Evolutionary conservation across 345 rosid species (phyloP).

Genomic region (Acer saccharum): DNA sequence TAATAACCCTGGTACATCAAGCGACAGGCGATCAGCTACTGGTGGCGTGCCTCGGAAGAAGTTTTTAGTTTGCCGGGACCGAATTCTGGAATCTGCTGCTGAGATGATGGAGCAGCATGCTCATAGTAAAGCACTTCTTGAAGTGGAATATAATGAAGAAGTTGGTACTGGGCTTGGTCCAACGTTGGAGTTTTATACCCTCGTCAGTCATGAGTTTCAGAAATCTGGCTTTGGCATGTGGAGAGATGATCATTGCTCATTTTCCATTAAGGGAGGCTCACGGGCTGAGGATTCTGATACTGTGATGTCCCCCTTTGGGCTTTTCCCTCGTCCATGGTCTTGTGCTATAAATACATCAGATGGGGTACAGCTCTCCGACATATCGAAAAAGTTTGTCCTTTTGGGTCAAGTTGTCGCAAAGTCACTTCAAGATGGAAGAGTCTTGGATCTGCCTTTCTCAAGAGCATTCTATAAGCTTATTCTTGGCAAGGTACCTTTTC

Average conservation of each 20-base stretch:
- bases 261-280: constrained; percentile 23
- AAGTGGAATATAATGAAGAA: constrained; percentile 88
- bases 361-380: constrained; percentile 49
- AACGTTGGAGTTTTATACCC: constrained; percentile 87
- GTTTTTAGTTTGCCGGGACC: constrained; percentile 73
- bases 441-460: constrained; percentile 86
- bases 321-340: constrained; percentile 85
- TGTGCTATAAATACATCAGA: constrained; percentile 35
- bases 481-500: constrained; percentile 64
- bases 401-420: constrained; percentile 88
- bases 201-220: constrained; percentile 88
- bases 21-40: constrained; percentile 49
- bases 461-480: constrained; percentile 82
- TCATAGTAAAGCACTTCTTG: constrained; percentile 59
- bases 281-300: constrained; percentile 31
- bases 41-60: constrained; percentile 64
- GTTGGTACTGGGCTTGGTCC: constrained; percentile 99
- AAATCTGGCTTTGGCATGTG: constrained; percentile 77
- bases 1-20: constrained; percentile 44
- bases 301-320: constrained; percentile 53
- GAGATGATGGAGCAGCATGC: constrained; percentile 79
- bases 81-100: constrained; percentile 73
- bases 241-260: constrained; percentile 64
- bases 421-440: constrained; percentile 94
- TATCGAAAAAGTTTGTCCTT: constrained; percentile 63